A percentile compares a stretch with the other conserved stretches of the same genome.
phyloP scores from a whole-genome alignment of 306 rosid species.

The Glycine soja region DNA sequence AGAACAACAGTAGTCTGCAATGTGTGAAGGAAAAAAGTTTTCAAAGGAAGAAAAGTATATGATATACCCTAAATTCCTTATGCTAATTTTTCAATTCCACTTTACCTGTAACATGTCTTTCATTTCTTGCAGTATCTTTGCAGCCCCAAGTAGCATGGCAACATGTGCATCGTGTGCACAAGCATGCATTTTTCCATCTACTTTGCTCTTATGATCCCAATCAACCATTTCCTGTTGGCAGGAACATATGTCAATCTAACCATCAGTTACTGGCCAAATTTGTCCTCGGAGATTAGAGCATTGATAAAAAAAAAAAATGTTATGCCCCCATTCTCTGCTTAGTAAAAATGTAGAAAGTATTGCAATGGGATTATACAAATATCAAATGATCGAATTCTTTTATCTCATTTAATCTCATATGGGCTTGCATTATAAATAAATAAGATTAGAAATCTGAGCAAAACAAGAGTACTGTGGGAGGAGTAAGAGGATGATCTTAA shows the following conservation, averaged over 20 bases:
- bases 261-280: constrained; percentile 25
- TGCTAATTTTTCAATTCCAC: constrained; percentile 23
- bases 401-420: background rate
- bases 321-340: constrained; percentile 8
- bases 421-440: background rate
- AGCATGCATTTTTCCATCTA: constrained; percentile 89
- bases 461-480: background rate
- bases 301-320: background rate
- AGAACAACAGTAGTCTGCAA: constrained; percentile 79
- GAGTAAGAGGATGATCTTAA: background rate
- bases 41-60: background rate
- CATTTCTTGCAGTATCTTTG: constrained; percentile 75
- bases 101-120: constrained; percentile 64
- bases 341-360: background rate
- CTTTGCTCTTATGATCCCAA: constrained; percentile 92
- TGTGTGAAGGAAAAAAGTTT: constrained; percentile 9
- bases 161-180: constrained; percentile 93
- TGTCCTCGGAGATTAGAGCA: background rate
- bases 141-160: constrained; percentile 94
- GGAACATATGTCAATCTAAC: constrained; percentile 27
- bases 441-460: background rate
- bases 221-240: constrained; percentile 72
- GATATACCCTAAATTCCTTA: background rate
- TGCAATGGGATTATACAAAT: background rate
- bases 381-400: background rate